A percentile compares a stretch with the other conserved stretches of the same genome.
These are phyloP conservation scores for Blastocystis hominis DNA, from an alignment of 352 stramenopile genomes.

Conservation along the genomic window DNA sequence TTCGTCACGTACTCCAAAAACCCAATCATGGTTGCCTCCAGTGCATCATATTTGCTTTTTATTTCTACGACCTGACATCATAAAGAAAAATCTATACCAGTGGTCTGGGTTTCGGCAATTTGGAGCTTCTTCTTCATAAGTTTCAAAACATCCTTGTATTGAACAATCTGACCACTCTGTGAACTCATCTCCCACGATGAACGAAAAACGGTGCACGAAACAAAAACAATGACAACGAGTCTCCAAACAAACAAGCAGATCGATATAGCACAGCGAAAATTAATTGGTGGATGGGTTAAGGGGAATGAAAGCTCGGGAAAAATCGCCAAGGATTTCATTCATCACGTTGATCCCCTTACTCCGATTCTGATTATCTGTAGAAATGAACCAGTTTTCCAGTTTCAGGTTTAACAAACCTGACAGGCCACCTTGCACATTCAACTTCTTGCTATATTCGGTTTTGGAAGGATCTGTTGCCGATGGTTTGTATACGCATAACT, in stretches of 20 bases:
- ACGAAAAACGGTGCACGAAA: not conserved
- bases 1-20: constrained; percentile 29
- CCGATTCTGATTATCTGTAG: constrained; percentile 19
- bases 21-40: not conserved
- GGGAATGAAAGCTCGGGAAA: constrained; percentile 21
- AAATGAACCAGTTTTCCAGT: constrained; percentile 52
- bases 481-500: constrained; percentile 38
- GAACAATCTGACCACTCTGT: not conserved
- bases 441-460: constrained; percentile 15
- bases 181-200: not conserved
- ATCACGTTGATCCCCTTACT: constrained; percentile 51
- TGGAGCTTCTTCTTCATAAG: constrained; percentile 25
- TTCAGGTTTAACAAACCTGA: not conserved
- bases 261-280: not conserved
- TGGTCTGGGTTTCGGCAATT: not conserved
- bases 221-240: not conserved
- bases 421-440: constrained; percentile 37
- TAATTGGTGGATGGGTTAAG: not conserved
- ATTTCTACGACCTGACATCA: not conserved
- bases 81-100: not conserved
- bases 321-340: constrained; percentile 43
- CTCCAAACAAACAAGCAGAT: not conserved
- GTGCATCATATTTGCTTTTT: constrained; percentile 6
- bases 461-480: not conserved
- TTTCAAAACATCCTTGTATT: constrained; percentile 41